Evolutionary conservation across 495 filamentous ascomycete species (phyloP).

Genomic region (Penicillium macrosclerotiorum): DNA sequence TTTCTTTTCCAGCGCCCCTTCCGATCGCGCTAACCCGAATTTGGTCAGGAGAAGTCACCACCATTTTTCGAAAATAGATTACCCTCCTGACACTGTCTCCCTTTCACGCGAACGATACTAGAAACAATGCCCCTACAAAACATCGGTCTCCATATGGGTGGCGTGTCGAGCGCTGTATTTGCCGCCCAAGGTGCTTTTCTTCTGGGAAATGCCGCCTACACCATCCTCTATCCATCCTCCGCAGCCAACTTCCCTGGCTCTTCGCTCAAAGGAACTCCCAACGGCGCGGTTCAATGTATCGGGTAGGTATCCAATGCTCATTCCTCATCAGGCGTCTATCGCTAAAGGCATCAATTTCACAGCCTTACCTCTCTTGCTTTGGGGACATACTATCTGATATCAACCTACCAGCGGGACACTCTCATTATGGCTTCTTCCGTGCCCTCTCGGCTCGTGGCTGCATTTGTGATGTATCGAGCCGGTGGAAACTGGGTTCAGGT

Average conservation of each 20-base stretch:
- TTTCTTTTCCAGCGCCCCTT: not conserved
- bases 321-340: not conserved
- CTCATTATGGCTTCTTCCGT: conserved; percentile 15
- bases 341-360: conserved; percentile 15
- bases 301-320: conserved; percentile 1
- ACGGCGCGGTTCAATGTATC: conserved; percentile 9
- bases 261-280: conserved; percentile 8
- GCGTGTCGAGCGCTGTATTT: conserved; percentile 15
- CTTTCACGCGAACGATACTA: not conserved
- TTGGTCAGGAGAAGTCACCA: not conserved
- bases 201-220: conserved; percentile 19
- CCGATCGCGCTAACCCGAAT: not conserved
- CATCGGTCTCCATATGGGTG: conserved; percentile 17
- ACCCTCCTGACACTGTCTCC: not conserved
- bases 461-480: conserved; percentile 13
- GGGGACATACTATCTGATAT: conserved; percentile 18
- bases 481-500: conserved; percentile 8
- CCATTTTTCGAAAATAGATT: not conserved
- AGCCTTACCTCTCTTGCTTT: conserved; percentile 15
- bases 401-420: conserved; percentile 13
- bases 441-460: conserved; percentile 13
- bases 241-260: conserved; percentile 13
- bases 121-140: conserved; percentile 8
- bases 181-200: conserved; percentile 18
- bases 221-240: conserved; percentile 11